Base-by-base conservation (phyloP, 1,139 yeast genomes). In the Candida sp. region DNA sequence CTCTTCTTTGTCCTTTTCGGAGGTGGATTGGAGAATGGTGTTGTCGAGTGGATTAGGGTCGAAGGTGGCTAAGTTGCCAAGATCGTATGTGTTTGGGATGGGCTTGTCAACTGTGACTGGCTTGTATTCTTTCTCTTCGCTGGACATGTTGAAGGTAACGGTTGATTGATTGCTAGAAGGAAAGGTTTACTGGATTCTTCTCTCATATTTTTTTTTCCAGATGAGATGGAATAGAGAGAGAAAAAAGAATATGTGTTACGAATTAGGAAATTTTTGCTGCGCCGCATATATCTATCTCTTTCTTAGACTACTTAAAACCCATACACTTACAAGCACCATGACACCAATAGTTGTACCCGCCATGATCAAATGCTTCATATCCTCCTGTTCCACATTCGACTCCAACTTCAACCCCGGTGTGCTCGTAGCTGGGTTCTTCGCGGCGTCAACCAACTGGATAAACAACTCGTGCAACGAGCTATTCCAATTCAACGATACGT, bases 101-200 rank as follows among this genome's bases (percentile, higher is more conserved):
- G 88, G 88, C 70, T 92, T 92, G 45, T 90, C 94, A 28, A 93
- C 98, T 30, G 92, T 86, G 30, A 90, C 93, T 8, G 96, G 88
- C 66, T 85, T 85, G 60, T 57, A 75, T 55, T 74, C 70, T 49
- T 62, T 62, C 47, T 65, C 61, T 35, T 54, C 57, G 28, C 72
- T 63, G 72, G 69, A 65, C 25, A 39, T 27, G 40, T 26, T 42
- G 38, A 34, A 5, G 8, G 22, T n/a, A 17, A 26, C 27, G 8
- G 9, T 7, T 26, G 3, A 17, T 17, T 17, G 17, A 17, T 17
- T 17, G 17, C 17, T 26, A 3, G 12, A 5, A 38, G 7, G 32
- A 28, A 28, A 38, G 34, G 30, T 47, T 37, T 45, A 28, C 27
- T 44, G 27, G 27, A 27, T 35, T 44, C 30, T 48, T 35, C 35